These are phyloP conservation scores for Pythium sp. DNA, from an alignment of 352 stramenopile genomes.

Conservation along the genomic window DNA sequence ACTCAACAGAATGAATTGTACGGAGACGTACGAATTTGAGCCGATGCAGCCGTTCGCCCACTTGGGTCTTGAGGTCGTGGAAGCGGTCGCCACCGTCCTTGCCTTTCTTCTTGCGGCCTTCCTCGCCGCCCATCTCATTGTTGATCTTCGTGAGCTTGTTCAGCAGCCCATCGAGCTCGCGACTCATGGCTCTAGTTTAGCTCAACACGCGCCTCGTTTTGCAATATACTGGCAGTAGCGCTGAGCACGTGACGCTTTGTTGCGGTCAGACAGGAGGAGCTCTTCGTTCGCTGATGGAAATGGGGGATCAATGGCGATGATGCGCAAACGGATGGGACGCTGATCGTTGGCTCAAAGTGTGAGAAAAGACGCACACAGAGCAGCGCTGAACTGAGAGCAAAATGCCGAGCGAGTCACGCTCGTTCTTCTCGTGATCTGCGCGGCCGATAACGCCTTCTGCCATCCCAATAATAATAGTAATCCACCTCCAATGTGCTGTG, in stretches of 20 bases:
- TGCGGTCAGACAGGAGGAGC: not conserved
- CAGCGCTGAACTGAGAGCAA: not conserved
- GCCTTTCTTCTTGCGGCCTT: constrained; percentile 65
- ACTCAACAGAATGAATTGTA: not conserved
- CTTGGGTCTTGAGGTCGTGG: constrained; percentile 78
- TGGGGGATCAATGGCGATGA: not conserved
- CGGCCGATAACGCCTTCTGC: not conserved
- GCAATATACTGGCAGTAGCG: not conserved
- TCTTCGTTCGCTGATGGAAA: not conserved
- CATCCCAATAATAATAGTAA: not conserved
- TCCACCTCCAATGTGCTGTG: not conserved
- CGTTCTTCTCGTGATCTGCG: not conserved
- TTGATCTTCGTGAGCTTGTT: constrained; percentile 77
- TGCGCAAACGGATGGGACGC: not conserved
- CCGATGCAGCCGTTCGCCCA: constrained; percentile 71
- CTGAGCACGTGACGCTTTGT: not conserved
- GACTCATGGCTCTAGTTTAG: constrained; percentile 37
- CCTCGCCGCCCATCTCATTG: constrained; percentile 73
- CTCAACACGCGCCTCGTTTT: not conserved
- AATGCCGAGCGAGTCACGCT: not conserved
- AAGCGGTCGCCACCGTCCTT: constrained; percentile 70
- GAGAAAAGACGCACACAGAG: not conserved
- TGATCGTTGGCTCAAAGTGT: not conserved
- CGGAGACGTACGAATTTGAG: constrained; percentile 60
- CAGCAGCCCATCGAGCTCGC: constrained; percentile 75